These are phyloP conservation scores for Leccinum fibrillosum DNA, from an alignment of 768 basidiomycete genomes.

Conservation along the genomic window DNA sequence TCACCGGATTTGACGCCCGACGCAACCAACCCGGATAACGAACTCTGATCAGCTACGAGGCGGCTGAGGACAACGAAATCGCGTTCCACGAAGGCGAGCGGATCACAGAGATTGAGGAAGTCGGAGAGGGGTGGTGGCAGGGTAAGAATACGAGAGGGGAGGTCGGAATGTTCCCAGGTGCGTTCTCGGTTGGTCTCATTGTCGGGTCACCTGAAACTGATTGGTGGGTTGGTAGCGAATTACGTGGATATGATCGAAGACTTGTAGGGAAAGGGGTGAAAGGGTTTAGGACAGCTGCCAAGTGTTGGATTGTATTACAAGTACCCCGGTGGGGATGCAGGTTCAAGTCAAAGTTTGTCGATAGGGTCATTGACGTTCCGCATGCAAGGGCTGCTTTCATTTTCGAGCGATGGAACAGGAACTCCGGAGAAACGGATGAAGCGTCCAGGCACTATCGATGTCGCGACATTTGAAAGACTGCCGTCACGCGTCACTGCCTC, in stretches of 20 bases:
- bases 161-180: constrained; percentile 75
- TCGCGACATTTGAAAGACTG: too few species aligned
- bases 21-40: constrained; percentile 4
- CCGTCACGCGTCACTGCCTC: too few species aligned
- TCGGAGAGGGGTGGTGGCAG: constrained; percentile 89
- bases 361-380: too few species aligned
- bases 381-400: too few species aligned
- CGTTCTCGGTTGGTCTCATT: constrained; percentile 19
- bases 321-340: too few species aligned
- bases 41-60: constrained; percentile 63
- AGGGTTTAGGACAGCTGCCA: not conserved
- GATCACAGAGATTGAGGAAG: constrained; percentile 75
- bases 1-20: not conserved
- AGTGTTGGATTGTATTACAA: not conserved
- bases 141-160: constrained; percentile 56
- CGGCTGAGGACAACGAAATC: constrained; percentile 89
- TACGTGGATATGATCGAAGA: constrained; percentile 17
- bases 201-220: not conserved
- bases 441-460: too few species aligned
- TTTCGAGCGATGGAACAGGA: too few species aligned
- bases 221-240: constrained; percentile 9
- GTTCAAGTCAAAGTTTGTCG: too few species aligned
- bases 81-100: constrained; percentile 80
- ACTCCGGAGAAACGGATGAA: too few species aligned
- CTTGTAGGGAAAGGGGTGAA: not conserved